A percentile compares a stretch with the other conserved stretches of the same genome.
Evolutionary conservation across 257 asterid species (phyloP).

Genomic region (Coffea eugenioides): DNA sequence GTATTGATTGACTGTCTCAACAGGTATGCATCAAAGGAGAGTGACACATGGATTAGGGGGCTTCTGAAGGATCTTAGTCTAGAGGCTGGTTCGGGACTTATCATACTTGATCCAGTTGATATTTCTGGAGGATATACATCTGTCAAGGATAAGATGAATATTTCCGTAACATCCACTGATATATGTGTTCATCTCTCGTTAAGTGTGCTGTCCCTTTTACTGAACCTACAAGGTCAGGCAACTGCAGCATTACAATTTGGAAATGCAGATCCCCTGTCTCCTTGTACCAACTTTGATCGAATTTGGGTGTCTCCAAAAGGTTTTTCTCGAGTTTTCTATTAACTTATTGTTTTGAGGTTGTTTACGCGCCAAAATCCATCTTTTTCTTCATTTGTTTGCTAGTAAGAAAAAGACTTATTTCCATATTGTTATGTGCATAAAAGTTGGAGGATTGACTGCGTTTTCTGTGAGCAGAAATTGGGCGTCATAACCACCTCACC

Average conservation of each 20-base stretch:
- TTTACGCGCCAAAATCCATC: not conserved
- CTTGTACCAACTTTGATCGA: slow-evolving; percentile 86
- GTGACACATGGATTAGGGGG: slow-evolving; percentile 91
- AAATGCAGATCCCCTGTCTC: slow-evolving; percentile 79
- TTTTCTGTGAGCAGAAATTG: slow-evolving; percentile 60
- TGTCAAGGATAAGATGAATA: slow-evolving; percentile 85
- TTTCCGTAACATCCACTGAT: slow-evolving; percentile 71
- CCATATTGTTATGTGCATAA: not conserved
- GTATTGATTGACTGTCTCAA: slow-evolving; percentile 17
- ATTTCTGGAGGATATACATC: slow-evolving; percentile 94
- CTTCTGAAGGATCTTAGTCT: slow-evolving; percentile 82
- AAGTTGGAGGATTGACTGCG: slow-evolving; percentile 3
- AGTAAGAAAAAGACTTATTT: not conserved
- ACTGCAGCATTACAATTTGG: slow-evolving; percentile 84
- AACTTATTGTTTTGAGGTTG: slow-evolving; percentile 8
- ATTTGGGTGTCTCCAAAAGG: slow-evolving; percentile 97
- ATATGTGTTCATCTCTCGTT: slow-evolving; percentile 90
- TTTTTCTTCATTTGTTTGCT: slow-evolving; percentile 1
- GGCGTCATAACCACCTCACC: slow-evolving; percentile 74
- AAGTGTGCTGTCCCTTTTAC: slow-evolving; percentile 84
- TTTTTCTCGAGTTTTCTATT: slow-evolving; percentile 25
- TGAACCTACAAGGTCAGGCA: slow-evolving; percentile 88
- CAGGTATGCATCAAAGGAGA: slow-evolving; percentile 97
- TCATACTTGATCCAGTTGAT: slow-evolving; percentile 97
- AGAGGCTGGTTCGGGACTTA: slow-evolving; percentile 97